These are phyloP conservation scores for Penicillium paradoxum DNA, from an alignment of 495 filamentous ascomycete genomes.

Conservation along the genomic window DNA sequence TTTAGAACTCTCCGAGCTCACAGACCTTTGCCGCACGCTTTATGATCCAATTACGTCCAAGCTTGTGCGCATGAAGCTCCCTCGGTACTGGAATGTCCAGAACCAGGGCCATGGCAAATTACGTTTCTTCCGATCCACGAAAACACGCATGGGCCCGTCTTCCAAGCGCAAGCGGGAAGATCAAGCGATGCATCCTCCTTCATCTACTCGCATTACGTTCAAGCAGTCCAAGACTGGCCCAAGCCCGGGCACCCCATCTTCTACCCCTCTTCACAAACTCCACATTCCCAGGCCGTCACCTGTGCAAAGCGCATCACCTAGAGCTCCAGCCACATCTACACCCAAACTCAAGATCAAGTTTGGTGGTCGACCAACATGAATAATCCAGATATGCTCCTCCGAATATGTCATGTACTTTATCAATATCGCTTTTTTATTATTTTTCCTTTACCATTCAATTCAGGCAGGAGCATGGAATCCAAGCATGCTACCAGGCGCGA, in stretches of 20 bases:
- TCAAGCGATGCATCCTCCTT: constrained; percentile 32
- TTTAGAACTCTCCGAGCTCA: constrained; percentile 68
- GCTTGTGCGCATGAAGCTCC: constrained; percentile 59
- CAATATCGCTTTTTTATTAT: constrained; percentile 6
- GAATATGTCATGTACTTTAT: constrained; percentile 21
- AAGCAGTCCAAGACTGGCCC: constrained; percentile 36
- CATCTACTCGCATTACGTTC: constrained; percentile 42
- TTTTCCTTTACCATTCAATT: neutral
- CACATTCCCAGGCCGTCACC: constrained; percentile 34
- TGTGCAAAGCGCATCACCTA: constrained; percentile 14
- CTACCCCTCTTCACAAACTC: constrained; percentile 29
- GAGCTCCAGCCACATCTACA: constrained; percentile 21
- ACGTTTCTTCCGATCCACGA: constrained; percentile 35
- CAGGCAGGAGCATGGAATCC: neutral
- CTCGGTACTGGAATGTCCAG: constrained; percentile 63
- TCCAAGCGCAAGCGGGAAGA: constrained; percentile 45
- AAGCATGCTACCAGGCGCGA: constrained; percentile 17
- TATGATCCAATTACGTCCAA: constrained; percentile 62
- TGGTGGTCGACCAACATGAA: constrained; percentile 33
- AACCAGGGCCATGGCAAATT: constrained; percentile 52
- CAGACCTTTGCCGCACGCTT: constrained; percentile 70
- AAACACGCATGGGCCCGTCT: constrained; percentile 27
- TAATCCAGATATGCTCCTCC: constrained; percentile 1
- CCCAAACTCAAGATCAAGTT: constrained; percentile 44
- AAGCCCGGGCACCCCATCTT: constrained; percentile 20